These are phyloP conservation scores for Termitomyces sp. DNA, from an alignment of 768 basidiomycete genomes.

Conservation along the genomic window DNA sequence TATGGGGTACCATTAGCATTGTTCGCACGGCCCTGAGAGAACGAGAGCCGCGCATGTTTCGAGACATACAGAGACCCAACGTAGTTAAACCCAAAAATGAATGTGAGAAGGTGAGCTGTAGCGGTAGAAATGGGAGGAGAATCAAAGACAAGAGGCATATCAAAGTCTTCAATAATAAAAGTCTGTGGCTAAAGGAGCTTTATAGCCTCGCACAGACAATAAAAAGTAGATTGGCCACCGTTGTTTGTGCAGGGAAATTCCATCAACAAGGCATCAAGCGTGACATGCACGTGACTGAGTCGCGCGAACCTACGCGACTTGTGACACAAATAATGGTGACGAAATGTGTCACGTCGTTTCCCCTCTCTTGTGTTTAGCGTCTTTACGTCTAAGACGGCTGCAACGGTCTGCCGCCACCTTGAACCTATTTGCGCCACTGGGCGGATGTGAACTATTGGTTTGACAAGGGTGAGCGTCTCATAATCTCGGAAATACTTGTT, in stretches of 20 bases:
- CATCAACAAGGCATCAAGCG: neutral
- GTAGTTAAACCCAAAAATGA: slow-evolving; percentile 59
- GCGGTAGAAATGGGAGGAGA: slow-evolving; percentile 23
- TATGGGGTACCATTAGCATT: slow-evolving; percentile 21
- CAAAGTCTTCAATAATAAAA: neutral
- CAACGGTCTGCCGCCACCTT: neutral
- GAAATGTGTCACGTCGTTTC: slow-evolving; percentile 3
- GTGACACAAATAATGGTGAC: slow-evolving; percentile 4
- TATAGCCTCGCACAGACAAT: neutral
- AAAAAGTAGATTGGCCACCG: slow-evolving; percentile 2
- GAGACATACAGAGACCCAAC: slow-evolving; percentile 82
- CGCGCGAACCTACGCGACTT: slow-evolving; percentile 4
- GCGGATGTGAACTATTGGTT: neutral
- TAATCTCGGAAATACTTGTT: neutral
- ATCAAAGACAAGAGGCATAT: slow-evolving; percentile 21
- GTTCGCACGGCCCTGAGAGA: slow-evolving; percentile 25
- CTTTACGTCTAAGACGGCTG: neutral
- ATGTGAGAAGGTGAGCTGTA: slow-evolving; percentile 48
- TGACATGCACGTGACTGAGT: slow-evolving; percentile 4
- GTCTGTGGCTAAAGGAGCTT: neutral
- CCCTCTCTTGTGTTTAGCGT: neutral
- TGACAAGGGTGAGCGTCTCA: neutral
- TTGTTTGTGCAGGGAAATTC: neutral
- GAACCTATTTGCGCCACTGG: neutral
- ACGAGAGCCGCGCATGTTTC: slow-evolving; percentile 55